Conservation (phyloP, 2,329 filamentous ascomycete genomes). For the Parascedosporium putredinis region DNA sequence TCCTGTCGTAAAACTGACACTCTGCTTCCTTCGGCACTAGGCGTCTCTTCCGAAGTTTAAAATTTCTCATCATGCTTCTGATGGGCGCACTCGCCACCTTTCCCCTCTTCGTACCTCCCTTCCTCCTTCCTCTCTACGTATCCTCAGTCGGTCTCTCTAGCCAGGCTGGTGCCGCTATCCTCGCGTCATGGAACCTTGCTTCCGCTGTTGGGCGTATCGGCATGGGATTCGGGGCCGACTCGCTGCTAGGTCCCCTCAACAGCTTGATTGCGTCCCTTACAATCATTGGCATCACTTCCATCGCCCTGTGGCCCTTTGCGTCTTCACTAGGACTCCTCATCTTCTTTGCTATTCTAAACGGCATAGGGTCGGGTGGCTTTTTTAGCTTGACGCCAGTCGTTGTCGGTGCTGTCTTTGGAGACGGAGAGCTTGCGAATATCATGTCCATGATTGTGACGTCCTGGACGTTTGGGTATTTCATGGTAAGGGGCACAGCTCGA, state of each 20-base stretch:
- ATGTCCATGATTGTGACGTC: slow-evolving; percentile 19
- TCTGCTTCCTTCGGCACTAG: slow-evolving; percentile 11
- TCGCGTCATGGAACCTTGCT: slow-evolving; percentile 20
- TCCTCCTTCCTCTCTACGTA: slow-evolving; percentile 17
- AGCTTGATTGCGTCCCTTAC: slow-evolving; percentile 17
- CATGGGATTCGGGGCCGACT: slow-evolving; percentile 11
- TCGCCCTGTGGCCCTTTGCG: slow-evolving; percentile 18
- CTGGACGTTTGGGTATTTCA: slow-evolving; percentile 21
- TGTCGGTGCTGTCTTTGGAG: slow-evolving; percentile 17
- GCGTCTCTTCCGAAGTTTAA: slow-evolving; percentile 17
- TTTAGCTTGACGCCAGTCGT: slow-evolving; percentile 20
- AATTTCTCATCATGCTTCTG: slow-evolving; percentile 16
- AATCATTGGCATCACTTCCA: slow-evolving; percentile 17
- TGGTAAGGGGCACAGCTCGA: too few relatives aligned
- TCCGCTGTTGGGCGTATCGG: slow-evolving; percentile 17
- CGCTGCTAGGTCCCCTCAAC: slow-evolving; percentile 14
- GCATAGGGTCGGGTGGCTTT: slow-evolving; percentile 19
- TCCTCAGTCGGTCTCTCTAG: slow-evolving; percentile 17
- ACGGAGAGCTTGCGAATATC: slow-evolving; percentile 12
- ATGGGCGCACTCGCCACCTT: slow-evolving; percentile 16
- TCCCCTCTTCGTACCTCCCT: slow-evolving; percentile 16
- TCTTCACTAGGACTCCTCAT: slow-evolving; percentile 13
- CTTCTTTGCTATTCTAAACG: slow-evolving; percentile 15
- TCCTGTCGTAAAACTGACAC: too few relatives aligned
- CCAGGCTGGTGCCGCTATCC: slow-evolving; percentile 14